A percentile compares a stretch with the other conserved stretches of the same genome.
Conservation (phyloP, 306 rosid genomes). For the Dalbergia cochinchinensis region DNA sequence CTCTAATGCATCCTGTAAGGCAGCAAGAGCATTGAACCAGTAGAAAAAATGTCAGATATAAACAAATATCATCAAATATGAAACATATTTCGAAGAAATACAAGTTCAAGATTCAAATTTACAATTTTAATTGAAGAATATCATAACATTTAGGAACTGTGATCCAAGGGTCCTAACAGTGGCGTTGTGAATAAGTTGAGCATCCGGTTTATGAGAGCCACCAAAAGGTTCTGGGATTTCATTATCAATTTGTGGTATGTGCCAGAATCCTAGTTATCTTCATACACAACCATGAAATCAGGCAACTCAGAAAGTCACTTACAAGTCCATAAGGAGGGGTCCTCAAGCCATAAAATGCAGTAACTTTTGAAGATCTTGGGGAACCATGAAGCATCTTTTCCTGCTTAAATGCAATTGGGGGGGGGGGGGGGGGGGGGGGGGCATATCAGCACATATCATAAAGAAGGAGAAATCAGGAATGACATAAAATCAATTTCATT, state of each 20-base stretch:
- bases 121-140: neutral
- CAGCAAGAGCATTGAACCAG: conserved; percentile 35
- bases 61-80: neutral
- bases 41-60: conserved; percentile 21
- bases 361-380: conserved; percentile 58
- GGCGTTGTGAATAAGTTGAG: conserved; percentile 13
- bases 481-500: conserved; percentile 28
- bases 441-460: conserved; percentile 17
- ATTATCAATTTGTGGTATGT: conserved; percentile 11
- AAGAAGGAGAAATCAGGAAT: conserved; percentile 26
- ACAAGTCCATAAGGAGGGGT: conserved; percentile 89
- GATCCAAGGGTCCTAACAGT: conserved; percentile 17
- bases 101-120: neutral
- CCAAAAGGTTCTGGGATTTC: neutral
- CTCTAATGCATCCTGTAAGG: conserved; percentile 81
- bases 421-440: conserved; percentile 30
- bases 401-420: conserved; percentile 48
- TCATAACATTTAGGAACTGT: neutral
- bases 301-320: conserved; percentile 50
- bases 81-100: neutral
- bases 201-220: conserved; percentile 1
- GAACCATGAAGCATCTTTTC: conserved; percentile 52
- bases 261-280: conserved; percentile 30
- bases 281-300: conserved; percentile 25
- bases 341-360: conserved; percentile 82